Evolutionary conservation across 345 rosid species (phyloP), one percentile per base, ranked within the genome.

Genomic region (Melaleuca quinquenervia): DNA sequence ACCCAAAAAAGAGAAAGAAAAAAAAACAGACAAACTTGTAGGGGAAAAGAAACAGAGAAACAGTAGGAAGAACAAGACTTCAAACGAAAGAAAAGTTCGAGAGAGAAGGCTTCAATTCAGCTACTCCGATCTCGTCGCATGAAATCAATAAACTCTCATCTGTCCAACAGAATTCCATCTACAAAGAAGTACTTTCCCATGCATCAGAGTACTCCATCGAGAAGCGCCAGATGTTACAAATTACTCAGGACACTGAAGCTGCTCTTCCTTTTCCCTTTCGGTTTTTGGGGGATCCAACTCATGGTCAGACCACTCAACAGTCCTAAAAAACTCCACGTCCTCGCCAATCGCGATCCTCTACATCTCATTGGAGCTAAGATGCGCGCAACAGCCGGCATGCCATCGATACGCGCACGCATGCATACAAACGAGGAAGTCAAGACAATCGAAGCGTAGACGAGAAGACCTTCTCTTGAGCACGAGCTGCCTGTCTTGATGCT

Each of bases 401-500:
- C 52, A 58, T 22, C 29, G 41, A 36, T 5, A 24, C 84, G 14
- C 18, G 32, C 16, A 13, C 10, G 49, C 52, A 13, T 20, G 49
- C 52, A 84, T 26, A 55, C 36, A 16, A 54, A 29, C 20, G 2
- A 80, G 36, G n/a, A 5, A 45, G 9, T 6, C 6, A 24, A 24
- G 24, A 52, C 5, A 44, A 52, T 22, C 27, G 44, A 12, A 21
- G 50, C 29, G 76, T 55, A 50, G 21, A 45, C 15, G 36, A 10
- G 27, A 15, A 29, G 76, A 94, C 98, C 98, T 94, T 87, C 96
- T 84, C 88, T 93, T 94, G 91, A 90, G 93, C 24, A 82, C 88
- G 60, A 95, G 90, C 54, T 76, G 91, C 88, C 91, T 82, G 78
- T 94, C 94, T 52, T 90, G 87, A 82, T 88, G 88, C 90, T 93